phyloP scores from a whole-genome alignment of 1,284 basidiomycete species.

The Volvariella volvacea region DNA sequence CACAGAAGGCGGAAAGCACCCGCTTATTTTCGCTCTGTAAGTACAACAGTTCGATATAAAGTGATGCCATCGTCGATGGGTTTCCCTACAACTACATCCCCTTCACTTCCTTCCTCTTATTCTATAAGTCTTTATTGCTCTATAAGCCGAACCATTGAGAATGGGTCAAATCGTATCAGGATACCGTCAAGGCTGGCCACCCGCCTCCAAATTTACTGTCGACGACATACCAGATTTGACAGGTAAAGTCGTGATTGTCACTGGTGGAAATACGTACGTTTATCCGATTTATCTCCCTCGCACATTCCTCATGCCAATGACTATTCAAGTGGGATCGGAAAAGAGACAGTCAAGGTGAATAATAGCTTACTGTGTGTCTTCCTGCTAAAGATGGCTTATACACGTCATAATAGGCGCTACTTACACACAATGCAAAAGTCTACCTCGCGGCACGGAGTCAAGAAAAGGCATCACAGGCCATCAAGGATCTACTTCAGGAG shows the following conservation, averaged over 20 bases:
- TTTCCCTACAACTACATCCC: no score
- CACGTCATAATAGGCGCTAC: slow-evolving; percentile 1
- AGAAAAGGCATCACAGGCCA: slow-evolving; percentile 2
- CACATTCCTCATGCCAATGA: slow-evolving; percentile 17
- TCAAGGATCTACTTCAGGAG: background rate
- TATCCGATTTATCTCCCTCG: background rate
- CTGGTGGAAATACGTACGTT: background rate
- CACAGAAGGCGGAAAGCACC: no score
- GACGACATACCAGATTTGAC: slow-evolving; percentile 6
- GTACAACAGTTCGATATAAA: no score
- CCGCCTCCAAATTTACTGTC: slow-evolving; percentile 2
- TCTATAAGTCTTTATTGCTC: no score
- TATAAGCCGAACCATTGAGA: no score
- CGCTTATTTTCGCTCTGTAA: no score
- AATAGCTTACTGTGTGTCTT: background rate
- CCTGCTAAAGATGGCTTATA: background rate
- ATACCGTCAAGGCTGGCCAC: background rate
- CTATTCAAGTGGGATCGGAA: slow-evolving; percentile 8
- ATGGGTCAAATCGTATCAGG: background rate
- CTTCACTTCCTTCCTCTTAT: no score
- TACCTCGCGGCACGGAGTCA: slow-evolving; percentile 5
- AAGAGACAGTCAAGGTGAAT: slow-evolving; percentile 8
- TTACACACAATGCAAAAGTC: slow-evolving; percentile 7
- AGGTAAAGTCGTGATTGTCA: background rate
- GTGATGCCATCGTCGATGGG: no score